These are phyloP conservation scores for Neopestalotiopsis clavispora DNA, from an alignment of 2,329 filamentous ascomycete genomes.

Conservation along the genomic window DNA sequence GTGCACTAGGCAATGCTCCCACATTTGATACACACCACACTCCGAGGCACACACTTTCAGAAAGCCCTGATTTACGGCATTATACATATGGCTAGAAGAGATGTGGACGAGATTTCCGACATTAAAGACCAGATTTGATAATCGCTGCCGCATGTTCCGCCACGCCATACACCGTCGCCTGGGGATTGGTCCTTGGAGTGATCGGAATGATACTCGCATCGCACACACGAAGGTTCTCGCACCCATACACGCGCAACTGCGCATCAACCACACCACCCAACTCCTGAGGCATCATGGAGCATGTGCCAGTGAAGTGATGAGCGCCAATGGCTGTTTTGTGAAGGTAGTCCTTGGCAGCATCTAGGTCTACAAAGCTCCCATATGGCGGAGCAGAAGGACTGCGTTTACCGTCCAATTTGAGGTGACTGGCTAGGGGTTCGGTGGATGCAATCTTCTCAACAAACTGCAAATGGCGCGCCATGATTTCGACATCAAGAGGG, in stretches of 20 bases:
- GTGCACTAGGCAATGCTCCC: too few relatives aligned
- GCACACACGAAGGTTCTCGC: background rate
- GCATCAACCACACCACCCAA: background rate
- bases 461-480: constrained; percentile 49
- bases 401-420: background rate
- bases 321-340: background rate
- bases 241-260: background rate
- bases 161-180: constrained; percentile 1
- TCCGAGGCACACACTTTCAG: too few relatives aligned
- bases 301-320: constrained; percentile 3
- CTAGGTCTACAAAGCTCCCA: background rate
- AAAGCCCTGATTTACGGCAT: too few relatives aligned
- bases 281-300: constrained; percentile 7
- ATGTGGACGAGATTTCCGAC: too few relatives aligned
- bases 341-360: background rate
- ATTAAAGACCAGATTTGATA: background rate
- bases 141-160: constrained; percentile 6
- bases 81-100: too few relatives aligned
- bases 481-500: constrained; percentile 59
- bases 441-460: constrained; percentile 42
- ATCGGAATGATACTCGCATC: constrained; percentile 4
- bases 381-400: constrained; percentile 41
- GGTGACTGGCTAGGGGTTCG: constrained; percentile 12
- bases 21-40: too few relatives aligned
- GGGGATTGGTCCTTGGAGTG: background rate